Percentiles rank a stretch among this genome's conserved stretches.
These are phyloP conservation scores for Suillus ampliporus DNA, from an alignment of 768 basidiomycete species.

Conservation along the genomic window DNA sequence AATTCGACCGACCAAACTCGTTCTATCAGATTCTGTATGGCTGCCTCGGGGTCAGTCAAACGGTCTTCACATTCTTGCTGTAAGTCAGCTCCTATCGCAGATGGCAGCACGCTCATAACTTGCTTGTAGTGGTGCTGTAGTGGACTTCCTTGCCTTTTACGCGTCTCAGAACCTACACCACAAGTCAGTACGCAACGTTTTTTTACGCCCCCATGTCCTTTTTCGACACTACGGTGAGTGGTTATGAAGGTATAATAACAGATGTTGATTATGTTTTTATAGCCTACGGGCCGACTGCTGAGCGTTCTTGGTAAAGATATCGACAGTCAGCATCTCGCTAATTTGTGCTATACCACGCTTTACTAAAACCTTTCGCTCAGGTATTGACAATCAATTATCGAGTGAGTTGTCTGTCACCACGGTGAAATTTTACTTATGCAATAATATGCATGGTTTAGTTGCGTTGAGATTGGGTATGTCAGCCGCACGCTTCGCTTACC, in stretches of 20 bases:
- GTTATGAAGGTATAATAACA: not conserved
- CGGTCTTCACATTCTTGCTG: slow-evolving; percentile 63
- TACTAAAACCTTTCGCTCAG: not conserved
- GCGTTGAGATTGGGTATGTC: slow-evolving; percentile 58
- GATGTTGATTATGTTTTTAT: not conserved
- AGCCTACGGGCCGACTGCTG: slow-evolving; percentile 67
- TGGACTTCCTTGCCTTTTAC: slow-evolving; percentile 61
- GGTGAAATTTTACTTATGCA: not conserved
- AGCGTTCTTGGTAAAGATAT: slow-evolving; percentile 71
- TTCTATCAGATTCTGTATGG: slow-evolving; percentile 74
- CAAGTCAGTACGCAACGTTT: slow-evolving; percentile 57
- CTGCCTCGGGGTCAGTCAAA: slow-evolving; percentile 61
- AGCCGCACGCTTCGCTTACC: not conserved
- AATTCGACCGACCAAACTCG: slow-evolving; percentile 52
- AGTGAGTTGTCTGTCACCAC: slow-evolving; percentile 39
- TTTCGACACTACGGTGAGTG: slow-evolving; percentile 69
- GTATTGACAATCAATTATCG: slow-evolving; percentile 59
- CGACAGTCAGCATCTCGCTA: slow-evolving; percentile 48
- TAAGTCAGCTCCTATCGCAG: slow-evolving; percentile 31
- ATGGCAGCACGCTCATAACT: not conserved
- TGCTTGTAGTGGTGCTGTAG: slow-evolving; percentile 51
- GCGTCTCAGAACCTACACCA: slow-evolving; percentile 70
- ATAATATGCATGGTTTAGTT: slow-evolving; percentile 44
- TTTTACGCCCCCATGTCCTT: slow-evolving; percentile 78
- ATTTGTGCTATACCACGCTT: not conserved